Evolutionary conservation across 768 basidiomycete species (phyloP).

Genomic region (Gautieria morchelliformis): DNA sequence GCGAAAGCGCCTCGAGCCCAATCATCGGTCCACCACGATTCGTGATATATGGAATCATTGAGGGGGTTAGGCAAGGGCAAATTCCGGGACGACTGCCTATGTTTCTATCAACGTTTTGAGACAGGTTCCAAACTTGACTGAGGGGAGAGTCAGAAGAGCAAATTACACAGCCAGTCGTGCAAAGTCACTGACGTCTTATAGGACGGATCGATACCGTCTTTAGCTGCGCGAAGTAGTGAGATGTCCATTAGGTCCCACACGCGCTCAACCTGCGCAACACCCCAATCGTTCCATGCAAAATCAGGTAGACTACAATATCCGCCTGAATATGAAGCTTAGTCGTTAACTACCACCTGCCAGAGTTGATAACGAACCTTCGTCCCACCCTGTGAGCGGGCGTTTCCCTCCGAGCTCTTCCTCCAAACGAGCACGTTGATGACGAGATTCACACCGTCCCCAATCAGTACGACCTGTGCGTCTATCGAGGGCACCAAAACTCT

Average conservation of each 20-base stretch:
- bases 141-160: slow-evolving; percentile 5
- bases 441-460: slow-evolving; percentile 88
- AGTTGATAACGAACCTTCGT: slow-evolving; percentile 53
- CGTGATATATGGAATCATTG: slow-evolving; percentile 95
- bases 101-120: slow-evolving; percentile 91
- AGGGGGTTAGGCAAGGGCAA: slow-evolving; percentile 87
- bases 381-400: slow-evolving; percentile 87
- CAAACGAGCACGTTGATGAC: slow-evolving; percentile 79
- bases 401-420: slow-evolving; percentile 77
- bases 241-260: slow-evolving; percentile 97
- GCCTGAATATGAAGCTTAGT: slow-evolving; percentile 23
- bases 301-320: slow-evolving; percentile 80
- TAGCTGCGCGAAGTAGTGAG: slow-evolving; percentile 70
- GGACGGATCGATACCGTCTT: slow-evolving; percentile 71
- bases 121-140: slow-evolving; percentile 91
- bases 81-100: slow-evolving; percentile 77
- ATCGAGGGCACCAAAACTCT: slow-evolving; percentile 53
- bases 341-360: background rate
- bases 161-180: too few species aligned
- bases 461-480: slow-evolving; percentile 69
- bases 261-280: slow-evolving; percentile 81
- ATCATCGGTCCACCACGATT: slow-evolving; percentile 95
- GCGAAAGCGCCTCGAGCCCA: slow-evolving; percentile 82
- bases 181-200: slow-evolving; percentile 68
- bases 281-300: slow-evolving; percentile 94